Percentiles rank a stretch among this genome's conserved stretches.
Conservation (phyloP, 1,284 basidiomycete species). For the Polyporus tsugae region DNA sequence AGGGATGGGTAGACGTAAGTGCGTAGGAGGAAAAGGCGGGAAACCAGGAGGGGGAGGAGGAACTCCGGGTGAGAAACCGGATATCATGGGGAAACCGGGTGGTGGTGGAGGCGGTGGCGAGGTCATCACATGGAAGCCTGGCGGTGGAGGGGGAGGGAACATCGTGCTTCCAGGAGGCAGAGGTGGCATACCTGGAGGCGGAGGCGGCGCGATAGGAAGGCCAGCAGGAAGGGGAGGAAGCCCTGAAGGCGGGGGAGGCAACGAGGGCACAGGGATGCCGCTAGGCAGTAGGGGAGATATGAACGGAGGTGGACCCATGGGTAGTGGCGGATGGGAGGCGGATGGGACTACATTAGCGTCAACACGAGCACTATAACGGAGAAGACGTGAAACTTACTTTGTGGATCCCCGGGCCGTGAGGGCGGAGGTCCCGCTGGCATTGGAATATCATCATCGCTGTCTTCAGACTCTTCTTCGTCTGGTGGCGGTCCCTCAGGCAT, state of each 20-base stretch:
- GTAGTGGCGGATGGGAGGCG: constrained; percentile 31
- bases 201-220: constrained; percentile 32
- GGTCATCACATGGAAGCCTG: constrained; percentile 31
- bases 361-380: neutral
- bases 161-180: constrained; percentile 8
- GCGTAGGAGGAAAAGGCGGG: constrained; percentile 34
- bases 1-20: constrained; percentile 41
- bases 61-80: constrained; percentile 39
- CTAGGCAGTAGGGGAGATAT: constrained; percentile 23
- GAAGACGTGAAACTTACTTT: constrained; percentile 14
- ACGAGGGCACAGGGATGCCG: neutral
- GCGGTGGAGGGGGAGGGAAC: constrained; percentile 36
- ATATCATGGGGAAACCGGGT: constrained; percentile 35
- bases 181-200: constrained; percentile 25
- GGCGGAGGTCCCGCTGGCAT: constrained; percentile 89
- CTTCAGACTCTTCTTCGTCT: constrained; percentile 45
- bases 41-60: constrained; percentile 39
- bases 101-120: constrained; percentile 37
- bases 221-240: constrained; percentile 3
- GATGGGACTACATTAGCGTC: neutral
- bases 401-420: constrained; percentile 33
- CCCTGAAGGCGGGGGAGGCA: constrained; percentile 11
- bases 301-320: constrained; percentile 42
- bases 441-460: constrained; percentile 82
- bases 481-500: constrained; percentile 85